Conservation (phyloP, 148 eudicot genomes). For the Rhododendron mucronatum region DNA sequence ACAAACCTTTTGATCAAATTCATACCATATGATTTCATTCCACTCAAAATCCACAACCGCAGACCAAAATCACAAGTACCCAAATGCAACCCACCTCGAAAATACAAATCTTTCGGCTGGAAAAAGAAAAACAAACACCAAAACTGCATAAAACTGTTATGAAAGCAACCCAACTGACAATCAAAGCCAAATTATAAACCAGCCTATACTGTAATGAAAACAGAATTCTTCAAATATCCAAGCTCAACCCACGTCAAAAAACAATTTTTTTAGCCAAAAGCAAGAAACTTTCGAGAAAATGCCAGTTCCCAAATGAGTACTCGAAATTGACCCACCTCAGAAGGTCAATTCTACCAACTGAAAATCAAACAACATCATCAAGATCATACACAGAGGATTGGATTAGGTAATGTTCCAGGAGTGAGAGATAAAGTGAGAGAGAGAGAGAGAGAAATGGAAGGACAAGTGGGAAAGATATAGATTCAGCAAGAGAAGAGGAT, state of each 20-base stretch:
- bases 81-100: constrained; percentile 18
- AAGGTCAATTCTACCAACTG: constrained; percentile 4
- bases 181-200: not conserved
- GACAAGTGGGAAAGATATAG: not conserved
- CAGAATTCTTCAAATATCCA: not conserved
- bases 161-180: not conserved
- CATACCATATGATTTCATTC: constrained; percentile 3
- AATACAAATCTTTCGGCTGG: constrained; percentile 14
- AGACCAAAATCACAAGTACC: constrained; percentile 5
- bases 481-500: not conserved
- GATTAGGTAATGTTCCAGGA: not conserved
- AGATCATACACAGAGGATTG: constrained; percentile 7
- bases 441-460: not conserved
- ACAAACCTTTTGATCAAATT: not conserved
- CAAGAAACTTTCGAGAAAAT: not conserved
- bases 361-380: not conserved
- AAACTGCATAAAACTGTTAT: not conserved
- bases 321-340: constrained; percentile 9
- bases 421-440: not conserved
- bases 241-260: constrained; percentile 7
- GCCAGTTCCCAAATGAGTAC: not conserved
- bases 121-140: constrained; percentile 3
- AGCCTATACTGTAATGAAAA: not conserved
- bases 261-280: not conserved
- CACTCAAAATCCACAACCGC: constrained; percentile 4